Conservation (phyloP, 257 asterid genomes). For the Solanum rostratum region DNA sequence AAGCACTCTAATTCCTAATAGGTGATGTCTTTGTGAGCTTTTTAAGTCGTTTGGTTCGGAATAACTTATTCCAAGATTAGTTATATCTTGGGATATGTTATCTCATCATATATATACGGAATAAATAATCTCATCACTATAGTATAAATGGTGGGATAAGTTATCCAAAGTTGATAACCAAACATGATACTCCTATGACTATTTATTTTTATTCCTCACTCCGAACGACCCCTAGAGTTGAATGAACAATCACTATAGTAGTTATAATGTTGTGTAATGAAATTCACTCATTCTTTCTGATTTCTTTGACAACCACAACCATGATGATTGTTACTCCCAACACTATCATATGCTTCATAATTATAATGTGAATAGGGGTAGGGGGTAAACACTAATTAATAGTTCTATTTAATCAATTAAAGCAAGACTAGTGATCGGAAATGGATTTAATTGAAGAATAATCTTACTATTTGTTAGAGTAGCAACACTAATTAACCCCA, state of each 20-base stretch:
- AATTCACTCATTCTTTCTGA: neutral
- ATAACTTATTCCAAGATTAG: too few species aligned
- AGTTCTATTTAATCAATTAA: neutral
- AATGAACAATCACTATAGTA: neutral
- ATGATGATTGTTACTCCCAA: constrained; percentile 12
- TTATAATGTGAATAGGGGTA: neutral
- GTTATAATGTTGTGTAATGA: neutral
- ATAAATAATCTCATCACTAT: too few species aligned
- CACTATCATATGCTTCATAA: constrained; percentile 12
- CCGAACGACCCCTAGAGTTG: too few species aligned
- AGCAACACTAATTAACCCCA: neutral
- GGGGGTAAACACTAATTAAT: neutral
- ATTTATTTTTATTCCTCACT: too few species aligned
- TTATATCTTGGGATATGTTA: too few species aligned
- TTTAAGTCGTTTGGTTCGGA: too few species aligned
- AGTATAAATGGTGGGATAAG: too few species aligned
- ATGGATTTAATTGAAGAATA: neutral
- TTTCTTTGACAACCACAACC: neutral
- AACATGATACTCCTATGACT: too few species aligned
- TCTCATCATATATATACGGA: too few species aligned
- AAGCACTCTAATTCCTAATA: neutral
- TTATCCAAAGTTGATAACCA: too few species aligned
- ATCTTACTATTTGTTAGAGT: neutral
- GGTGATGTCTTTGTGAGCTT: neutral
- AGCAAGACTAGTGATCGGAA: neutral